A percentile compares a stretch with the other conserved stretches of the same genome.
Conservation (phyloP, 2,329 filamentous ascomycete genomes). For the Allantophomopsis lycopodina region DNA sequence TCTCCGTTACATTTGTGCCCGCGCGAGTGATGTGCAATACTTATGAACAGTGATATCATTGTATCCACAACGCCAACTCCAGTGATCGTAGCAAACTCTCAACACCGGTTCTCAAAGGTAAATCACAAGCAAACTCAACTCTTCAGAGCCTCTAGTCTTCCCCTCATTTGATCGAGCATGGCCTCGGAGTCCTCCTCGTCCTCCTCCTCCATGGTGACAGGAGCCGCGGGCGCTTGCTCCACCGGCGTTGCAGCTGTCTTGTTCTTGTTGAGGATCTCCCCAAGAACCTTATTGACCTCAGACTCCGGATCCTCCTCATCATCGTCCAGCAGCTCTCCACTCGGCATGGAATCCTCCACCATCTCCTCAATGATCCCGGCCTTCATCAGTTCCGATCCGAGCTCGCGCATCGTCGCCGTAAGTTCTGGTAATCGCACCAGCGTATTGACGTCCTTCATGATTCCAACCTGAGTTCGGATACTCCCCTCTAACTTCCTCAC, state of each 20-base stretch:
- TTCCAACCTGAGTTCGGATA: slow-evolving; percentile 71
- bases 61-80: too few species aligned
- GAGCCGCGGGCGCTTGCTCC: slow-evolving; percentile 32
- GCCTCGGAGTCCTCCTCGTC: slow-evolving; percentile 81
- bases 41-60: too few species aligned
- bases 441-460: slow-evolving; percentile 94
- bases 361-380: slow-evolving; percentile 98
- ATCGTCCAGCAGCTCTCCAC: slow-evolving; percentile 59
- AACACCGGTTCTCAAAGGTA: too few species aligned
- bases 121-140: slow-evolving; percentile 37
- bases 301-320: slow-evolving; percentile 62
- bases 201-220: slow-evolving; percentile 43
- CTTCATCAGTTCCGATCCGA: slow-evolving; percentile 79
- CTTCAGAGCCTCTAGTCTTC: slow-evolving; percentile 78
- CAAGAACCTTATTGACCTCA: slow-evolving; percentile 87
- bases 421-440: slow-evolving; percentile 77
- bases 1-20: too few species aligned
- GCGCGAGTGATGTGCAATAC: too few species aligned
- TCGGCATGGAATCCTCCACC: slow-evolving; percentile 75
- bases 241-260: slow-evolving; percentile 48
- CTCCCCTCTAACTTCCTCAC: slow-evolving; percentile 92
- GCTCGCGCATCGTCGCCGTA: slow-evolving; percentile 76
- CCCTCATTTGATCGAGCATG: slow-evolving; percentile 89
- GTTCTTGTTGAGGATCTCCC: slow-evolving; percentile 71
- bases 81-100: too few species aligned